A percentile compares a stretch with the other conserved stretches of the same genome.
Evolutionary conservation across 139 green algal species (phyloP).

Genomic region (Yamagishiella unicocca): DNA sequence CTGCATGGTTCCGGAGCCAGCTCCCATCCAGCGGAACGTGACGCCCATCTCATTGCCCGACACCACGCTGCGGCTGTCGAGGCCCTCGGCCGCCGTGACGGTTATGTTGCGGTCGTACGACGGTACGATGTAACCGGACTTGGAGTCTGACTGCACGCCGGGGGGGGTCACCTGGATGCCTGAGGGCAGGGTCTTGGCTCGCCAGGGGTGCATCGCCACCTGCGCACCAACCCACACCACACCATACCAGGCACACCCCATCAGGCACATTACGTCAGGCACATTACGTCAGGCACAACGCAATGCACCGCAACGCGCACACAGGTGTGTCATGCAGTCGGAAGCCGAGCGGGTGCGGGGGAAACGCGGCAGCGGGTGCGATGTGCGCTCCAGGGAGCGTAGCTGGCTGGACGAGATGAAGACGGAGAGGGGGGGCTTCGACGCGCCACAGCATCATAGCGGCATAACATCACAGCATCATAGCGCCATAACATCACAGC

Average conservation of each 20-base stretch:
- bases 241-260: neutral
- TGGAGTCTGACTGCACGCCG: neutral
- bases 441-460: too few relatives aligned
- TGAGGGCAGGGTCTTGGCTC: neutral
- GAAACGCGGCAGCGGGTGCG: too few relatives aligned
- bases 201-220: conserved; percentile 40
- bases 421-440: too few relatives aligned
- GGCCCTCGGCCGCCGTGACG: neutral
- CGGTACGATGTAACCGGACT: neutral
- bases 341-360: too few relatives aligned
- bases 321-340: too few relatives aligned
- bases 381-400: too few relatives aligned
- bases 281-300: too few relatives aligned
- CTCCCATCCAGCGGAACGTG: conserved; percentile 2
- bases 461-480: too few relatives aligned
- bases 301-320: too few relatives aligned
- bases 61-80: neutral
- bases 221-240: neutral
- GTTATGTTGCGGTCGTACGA: neutral
- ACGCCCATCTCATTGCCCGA: neutral
- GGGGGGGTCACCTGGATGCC: neutral
- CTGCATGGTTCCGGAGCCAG: neutral
- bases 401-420: too few relatives aligned
- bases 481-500: too few relatives aligned
- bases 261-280: too few relatives aligned